Percentiles rank a stretch among this genome's conserved stretches.
Conservation (phyloP, 495 filamentous ascomycete genomes). For the Podospora appendiculata region DNA sequence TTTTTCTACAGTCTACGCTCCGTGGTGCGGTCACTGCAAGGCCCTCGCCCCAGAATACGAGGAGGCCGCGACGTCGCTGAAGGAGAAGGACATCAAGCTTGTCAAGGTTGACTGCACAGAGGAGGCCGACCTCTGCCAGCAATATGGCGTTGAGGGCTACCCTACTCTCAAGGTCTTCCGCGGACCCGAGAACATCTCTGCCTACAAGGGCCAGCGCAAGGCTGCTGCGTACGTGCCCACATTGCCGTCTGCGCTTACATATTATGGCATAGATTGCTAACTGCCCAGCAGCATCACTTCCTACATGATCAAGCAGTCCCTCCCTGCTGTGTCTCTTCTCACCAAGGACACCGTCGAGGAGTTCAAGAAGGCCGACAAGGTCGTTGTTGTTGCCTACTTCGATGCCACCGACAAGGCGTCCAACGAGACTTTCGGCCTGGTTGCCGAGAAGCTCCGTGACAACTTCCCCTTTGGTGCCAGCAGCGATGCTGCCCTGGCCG, state of each 20-base stretch:
- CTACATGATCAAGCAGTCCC: conserved; percentile 97
- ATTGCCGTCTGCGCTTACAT: background rate
- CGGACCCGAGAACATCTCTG: conserved; percentile 69
- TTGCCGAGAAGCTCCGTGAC: conserved; percentile 81
- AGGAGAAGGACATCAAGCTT: conserved; percentile 88
- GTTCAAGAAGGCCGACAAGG: conserved; percentile 97
- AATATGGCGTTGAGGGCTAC: conserved; percentile 90
- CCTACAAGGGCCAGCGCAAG: conserved; percentile 87
- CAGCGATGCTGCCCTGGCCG: conserved; percentile 73
- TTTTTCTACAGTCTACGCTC: conserved; percentile 51
- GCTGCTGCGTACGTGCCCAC: conserved; percentile 64
- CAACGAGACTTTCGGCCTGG: conserved; percentile 67
- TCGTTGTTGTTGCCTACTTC: conserved; percentile 87
- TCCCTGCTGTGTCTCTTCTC: conserved; percentile 82
- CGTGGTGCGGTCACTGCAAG: conserved; percentile 80
- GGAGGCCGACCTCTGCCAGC: conserved; percentile 83
- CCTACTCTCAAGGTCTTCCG: conserved; percentile 99
- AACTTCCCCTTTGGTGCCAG: conserved; percentile 86
- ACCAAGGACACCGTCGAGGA: conserved; percentile 76
- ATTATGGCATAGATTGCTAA: conserved; percentile 20
- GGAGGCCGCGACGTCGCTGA: conserved; percentile 86
- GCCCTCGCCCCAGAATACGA: conserved; percentile 79
- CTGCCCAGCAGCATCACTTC: conserved; percentile 68
- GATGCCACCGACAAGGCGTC: conserved; percentile 76
- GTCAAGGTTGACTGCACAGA: conserved; percentile 97